Percentiles rank a stretch among this genome's conserved stretches.
Conservation (phyloP, 495 filamentous ascomycete genomes). For the Podospora fimiseda region DNA sequence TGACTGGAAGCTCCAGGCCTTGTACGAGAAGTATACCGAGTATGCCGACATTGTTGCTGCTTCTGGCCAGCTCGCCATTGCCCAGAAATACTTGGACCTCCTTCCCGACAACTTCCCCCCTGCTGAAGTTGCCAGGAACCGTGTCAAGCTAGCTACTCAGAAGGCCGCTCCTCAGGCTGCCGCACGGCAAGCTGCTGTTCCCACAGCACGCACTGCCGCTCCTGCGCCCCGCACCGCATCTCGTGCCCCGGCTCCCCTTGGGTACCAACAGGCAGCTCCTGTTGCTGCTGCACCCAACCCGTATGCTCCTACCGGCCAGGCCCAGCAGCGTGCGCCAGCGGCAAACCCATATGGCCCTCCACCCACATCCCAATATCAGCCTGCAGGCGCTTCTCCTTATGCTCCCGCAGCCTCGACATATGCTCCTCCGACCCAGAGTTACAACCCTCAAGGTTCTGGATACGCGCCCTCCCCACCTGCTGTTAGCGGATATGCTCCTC, state of each 20-base stretch:
- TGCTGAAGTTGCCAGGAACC: constrained; percentile 78
- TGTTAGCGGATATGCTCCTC: constrained; percentile 30
- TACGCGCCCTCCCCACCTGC: constrained; percentile 28
- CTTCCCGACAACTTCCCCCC: constrained; percentile 80
- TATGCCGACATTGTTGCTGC: constrained; percentile 93
- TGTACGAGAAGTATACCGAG: constrained; percentile 95
- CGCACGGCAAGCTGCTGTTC: constrained; percentile 22
- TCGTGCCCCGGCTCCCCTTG: constrained; percentile 24
- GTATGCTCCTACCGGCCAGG: constrained; percentile 28
- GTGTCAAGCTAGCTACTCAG: constrained; percentile 78
- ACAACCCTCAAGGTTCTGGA: constrained; percentile 26
- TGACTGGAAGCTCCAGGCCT: constrained; percentile 79
- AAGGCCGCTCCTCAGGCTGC: constrained; percentile 45
- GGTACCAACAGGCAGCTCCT: constrained; percentile 33
- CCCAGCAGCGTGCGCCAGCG: constrained; percentile 33
- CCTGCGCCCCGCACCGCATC: constrained; percentile 23
- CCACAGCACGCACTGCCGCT: constrained; percentile 17
- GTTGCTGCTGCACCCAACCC: constrained; percentile 31
- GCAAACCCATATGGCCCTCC: constrained; percentile 60
- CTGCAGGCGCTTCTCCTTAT: constrained; percentile 28
- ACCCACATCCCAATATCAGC: constrained; percentile 24
- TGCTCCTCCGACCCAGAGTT: constrained; percentile 6
- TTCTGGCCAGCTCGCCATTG: constrained; percentile 78
- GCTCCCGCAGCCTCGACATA: constrained; percentile 17
- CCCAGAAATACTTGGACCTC: constrained; percentile 86